A percentile compares a stretch with the other conserved stretches of the same genome.
These are phyloP conservation scores for Cyberlindnera saturnus DNA, from an alignment of 805 yeast species.

Conservation along the genomic window DNA sequence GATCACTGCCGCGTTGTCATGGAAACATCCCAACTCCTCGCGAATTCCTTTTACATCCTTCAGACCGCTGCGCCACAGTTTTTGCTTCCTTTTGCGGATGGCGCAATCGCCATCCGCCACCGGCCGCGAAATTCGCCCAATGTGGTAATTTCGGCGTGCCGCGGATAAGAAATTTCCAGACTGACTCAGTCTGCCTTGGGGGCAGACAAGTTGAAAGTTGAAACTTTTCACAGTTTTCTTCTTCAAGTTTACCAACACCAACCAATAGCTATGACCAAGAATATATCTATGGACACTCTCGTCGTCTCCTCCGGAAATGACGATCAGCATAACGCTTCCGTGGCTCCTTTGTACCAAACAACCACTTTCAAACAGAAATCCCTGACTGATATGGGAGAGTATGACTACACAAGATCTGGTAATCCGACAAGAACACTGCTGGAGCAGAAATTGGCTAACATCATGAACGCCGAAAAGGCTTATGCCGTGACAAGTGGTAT, in stretches of 20 bases:
- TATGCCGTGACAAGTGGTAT: conserved; percentile 87
- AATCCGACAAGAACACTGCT: conserved; percentile 85
- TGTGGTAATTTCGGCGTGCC: too few relatives aligned
- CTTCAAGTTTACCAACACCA: background rate
- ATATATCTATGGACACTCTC: conserved; percentile 12
- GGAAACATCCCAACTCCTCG: too few relatives aligned
- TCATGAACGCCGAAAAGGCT: conserved; percentile 73
- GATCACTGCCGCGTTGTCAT: too few relatives aligned
- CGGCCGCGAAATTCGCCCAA: background rate
- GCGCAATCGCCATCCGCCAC: too few relatives aligned
- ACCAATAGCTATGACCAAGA: conserved; percentile 3
- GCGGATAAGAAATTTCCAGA: background rate
- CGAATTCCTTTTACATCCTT: too few relatives aligned
- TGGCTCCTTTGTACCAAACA: conserved; percentile 84
- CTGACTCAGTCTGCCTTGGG: background rate
- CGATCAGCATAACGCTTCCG: conserved; percentile 75
- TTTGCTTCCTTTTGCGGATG: too few relatives aligned
- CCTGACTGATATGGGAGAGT: conserved; percentile 69
- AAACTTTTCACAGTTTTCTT: background rate
- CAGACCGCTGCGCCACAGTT: too few relatives aligned
- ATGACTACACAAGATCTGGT: conserved; percentile 86
- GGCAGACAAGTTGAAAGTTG: background rate
- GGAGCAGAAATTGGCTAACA: conserved; percentile 69
- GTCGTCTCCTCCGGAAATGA: conserved; percentile 26
- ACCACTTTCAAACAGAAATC: conserved; percentile 90